phyloP scores from a whole-genome alignment of 1,139 yeast genomes.

The Scheffersomyces lignicola region DNA sequence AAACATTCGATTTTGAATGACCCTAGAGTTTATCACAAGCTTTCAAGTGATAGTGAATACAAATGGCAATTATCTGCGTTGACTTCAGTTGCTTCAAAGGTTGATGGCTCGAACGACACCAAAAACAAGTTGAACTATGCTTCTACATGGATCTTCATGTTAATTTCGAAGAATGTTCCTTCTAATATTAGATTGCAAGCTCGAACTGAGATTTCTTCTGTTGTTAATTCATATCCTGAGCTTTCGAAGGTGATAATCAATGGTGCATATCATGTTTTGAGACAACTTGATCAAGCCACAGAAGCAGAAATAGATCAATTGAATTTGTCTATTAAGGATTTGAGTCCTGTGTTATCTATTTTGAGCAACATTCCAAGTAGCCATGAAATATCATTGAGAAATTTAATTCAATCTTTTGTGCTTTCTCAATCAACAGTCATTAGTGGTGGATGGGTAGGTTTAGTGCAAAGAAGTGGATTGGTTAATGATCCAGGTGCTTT shows the following conservation, averaged over 20 bases:
- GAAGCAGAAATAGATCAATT: constrained; percentile 14
- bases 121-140: constrained; percentile 18
- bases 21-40: constrained; percentile 50
- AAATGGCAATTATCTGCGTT: constrained; percentile 55
- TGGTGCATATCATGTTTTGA: constrained; percentile 15
- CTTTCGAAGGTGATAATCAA: constrained; percentile 17
- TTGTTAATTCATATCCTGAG: constrained; percentile 21
- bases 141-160: constrained; percentile 44
- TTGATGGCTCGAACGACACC: constrained; percentile 1
- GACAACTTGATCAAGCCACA: constrained; percentile 17
- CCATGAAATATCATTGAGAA: neutral
- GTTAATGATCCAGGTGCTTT: constrained; percentile 65
- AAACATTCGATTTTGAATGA: constrained; percentile 47
- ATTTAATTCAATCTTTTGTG: neutral
- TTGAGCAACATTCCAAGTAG: constrained; percentile 39
- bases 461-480: constrained; percentile 53
- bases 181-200: constrained; percentile 34
- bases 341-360: constrained; percentile 45
- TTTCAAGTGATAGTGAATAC: constrained; percentile 43
- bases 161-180: constrained; percentile 37
- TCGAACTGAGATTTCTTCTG: constrained; percentile 22
- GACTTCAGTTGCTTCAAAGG: constrained; percentile 11
- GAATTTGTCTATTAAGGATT: constrained; percentile 20
- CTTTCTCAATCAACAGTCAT: neutral
- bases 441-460: constrained; percentile 76